Conservation (phyloP, 2,329 filamentous ascomycete species). For the Cercospora sojina region DNA sequence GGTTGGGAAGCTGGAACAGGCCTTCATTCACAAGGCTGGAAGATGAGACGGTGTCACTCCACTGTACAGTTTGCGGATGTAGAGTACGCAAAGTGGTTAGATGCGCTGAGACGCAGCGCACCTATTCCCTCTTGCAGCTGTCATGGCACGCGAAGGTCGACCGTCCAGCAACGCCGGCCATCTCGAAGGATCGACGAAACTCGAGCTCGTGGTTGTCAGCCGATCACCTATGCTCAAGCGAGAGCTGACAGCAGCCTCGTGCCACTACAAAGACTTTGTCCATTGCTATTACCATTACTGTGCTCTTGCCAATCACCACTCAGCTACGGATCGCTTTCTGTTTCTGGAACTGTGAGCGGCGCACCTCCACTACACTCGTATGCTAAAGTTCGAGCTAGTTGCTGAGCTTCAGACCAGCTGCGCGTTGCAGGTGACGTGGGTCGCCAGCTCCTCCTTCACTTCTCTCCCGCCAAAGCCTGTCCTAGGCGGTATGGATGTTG, state of each 20-base stretch:
- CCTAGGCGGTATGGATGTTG: background rate
- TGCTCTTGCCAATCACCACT: background rate
- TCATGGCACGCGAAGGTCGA: background rate
- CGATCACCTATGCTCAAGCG: background rate
- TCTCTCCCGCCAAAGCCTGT: background rate
- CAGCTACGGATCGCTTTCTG: background rate
- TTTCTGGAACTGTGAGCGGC: background rate
- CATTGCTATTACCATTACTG: background rate
- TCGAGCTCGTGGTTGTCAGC: background rate
- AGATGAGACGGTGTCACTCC: slow-evolving; percentile 8
- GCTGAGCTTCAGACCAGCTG: slow-evolving; percentile 8
- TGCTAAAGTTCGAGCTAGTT: background rate
- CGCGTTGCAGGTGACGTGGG: background rate
- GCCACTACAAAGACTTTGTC: slow-evolving; percentile 11
- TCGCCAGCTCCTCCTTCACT: background rate
- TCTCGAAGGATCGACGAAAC: background rate
- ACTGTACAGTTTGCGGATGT: slow-evolving; percentile 1
- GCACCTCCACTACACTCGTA: background rate
- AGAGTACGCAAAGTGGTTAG: background rate
- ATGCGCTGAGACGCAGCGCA: background rate
- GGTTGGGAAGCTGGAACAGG: slow-evolving; percentile 80
- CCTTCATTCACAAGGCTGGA: slow-evolving; percentile 82
- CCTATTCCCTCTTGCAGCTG: background rate
- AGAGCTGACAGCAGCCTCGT: background rate
- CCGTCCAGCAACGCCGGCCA: background rate